These are phyloP conservation scores for Daldinia sp. DNA, from an alignment of 2,329 filamentous ascomycete genomes.

Conservation along the genomic window DNA sequence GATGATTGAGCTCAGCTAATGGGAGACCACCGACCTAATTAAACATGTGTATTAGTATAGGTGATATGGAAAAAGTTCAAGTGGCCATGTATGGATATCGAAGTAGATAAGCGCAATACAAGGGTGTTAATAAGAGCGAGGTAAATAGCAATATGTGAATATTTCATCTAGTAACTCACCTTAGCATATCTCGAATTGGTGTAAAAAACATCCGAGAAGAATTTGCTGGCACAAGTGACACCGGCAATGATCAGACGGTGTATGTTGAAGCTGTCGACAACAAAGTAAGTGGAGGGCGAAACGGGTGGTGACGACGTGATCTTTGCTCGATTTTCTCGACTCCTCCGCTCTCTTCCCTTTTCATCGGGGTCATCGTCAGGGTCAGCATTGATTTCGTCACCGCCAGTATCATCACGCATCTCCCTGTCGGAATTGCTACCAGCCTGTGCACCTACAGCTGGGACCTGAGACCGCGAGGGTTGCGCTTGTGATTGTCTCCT, in stretches of 20 bases:
- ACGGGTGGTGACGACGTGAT: constrained; percentile 30
- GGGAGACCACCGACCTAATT: constrained; percentile 92
- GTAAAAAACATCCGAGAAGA: constrained; percentile 98
- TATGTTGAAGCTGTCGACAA: constrained; percentile 99
- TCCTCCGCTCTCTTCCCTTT: constrained; percentile 47
- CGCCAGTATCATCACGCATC: constrained; percentile 48
- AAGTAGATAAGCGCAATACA: not conserved
- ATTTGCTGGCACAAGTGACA: constrained; percentile 98
- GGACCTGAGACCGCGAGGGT: constrained; percentile 38
- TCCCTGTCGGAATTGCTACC: constrained; percentile 44
- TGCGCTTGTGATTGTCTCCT: constrained; percentile 51
- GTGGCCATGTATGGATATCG: not conserved
- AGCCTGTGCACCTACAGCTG: constrained; percentile 10
- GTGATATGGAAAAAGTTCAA: not conserved
- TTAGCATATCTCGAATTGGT: constrained; percentile 99
- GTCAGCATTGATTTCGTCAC: constrained; percentile 59
- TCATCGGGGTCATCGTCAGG: constrained; percentile 57
- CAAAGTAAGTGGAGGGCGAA: constrained; percentile 71
- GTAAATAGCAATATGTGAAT: not conserved
- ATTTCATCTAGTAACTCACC: constrained; percentile 63
- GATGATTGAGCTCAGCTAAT: constrained; percentile 89
- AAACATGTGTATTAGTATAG: constrained; percentile 31
- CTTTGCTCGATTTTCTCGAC: constrained; percentile 36
- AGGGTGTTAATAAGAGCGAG: not conserved
- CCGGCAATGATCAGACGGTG: constrained; percentile 95